Base-by-base conservation (phyloP, 495 filamentous ascomycete species). In the Daldinia loculata region DNA sequence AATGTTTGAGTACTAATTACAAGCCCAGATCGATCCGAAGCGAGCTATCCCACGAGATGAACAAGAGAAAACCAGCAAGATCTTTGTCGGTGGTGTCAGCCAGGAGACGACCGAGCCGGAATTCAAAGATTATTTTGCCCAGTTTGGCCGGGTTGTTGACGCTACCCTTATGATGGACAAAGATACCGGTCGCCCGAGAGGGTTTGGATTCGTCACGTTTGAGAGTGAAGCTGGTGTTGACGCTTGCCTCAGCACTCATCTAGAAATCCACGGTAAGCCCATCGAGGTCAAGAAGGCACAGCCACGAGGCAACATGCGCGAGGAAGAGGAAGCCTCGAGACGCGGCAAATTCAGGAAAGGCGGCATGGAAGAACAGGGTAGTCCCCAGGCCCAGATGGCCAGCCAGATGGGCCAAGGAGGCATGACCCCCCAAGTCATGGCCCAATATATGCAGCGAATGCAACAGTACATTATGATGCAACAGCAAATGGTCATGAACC, bases 81-180 rank as follows among this genome's bases (percentile, higher is more conserved):
- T 99, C 62, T 99, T 99, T 69, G 95, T 99, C 24, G 95, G 95
- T 36, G 95, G 95, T 71, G 96, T 99, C 57, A 97, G 93, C 76
- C 95, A 98, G 83, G 95, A 99, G 74, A 94, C 94, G 0, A 97
- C 91, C 1, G 95, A 99, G 71, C 88, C 93, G 45, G 93, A 98
- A 76, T 99, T 99, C 80, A 93, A 93, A 75, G 89, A 95, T 43
- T 99, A 97, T 80, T 99, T 99, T 80, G 91, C 91, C 79, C 92
- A 97, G 77, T 99, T 97, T 74, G 95, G 95, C 43, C 89, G 95
- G 61, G 95, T 99, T 30, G 89, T 99, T 50, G 95, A 99, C 79
- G 95, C 95, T 11, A 99, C 95, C 1, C 87, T 99, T 19, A 99
- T 99, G 95, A 99, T 99, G 87, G 95, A 99, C 80, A 99, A 99